Evolutionary conservation across 1,284 basidiomycete genomes (phyloP).

Genomic region (Coniophora puteana): DNA sequence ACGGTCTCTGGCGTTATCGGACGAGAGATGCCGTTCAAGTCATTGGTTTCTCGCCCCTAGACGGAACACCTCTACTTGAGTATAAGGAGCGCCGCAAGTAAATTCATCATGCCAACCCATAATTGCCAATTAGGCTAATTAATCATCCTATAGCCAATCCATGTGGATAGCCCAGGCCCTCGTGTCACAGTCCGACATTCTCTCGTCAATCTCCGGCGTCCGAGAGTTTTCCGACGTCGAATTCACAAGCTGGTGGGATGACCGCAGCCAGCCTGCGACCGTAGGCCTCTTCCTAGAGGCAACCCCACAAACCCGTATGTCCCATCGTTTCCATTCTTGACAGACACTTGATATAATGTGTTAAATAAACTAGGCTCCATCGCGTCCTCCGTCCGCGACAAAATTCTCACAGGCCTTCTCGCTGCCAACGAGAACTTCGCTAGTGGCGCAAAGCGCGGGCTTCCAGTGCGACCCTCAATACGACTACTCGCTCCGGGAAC

Average conservation of each 20-base stretch:
- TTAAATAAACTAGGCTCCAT: background rate
- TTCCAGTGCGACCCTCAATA: slow-evolving; percentile 1
- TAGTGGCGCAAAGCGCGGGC: background rate
- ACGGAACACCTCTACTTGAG: slow-evolving; percentile 11
- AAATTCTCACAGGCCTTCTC: slow-evolving; percentile 7
- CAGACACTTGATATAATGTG: background rate
- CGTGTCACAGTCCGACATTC: slow-evolving; percentile 3
- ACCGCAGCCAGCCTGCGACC: slow-evolving; percentile 3
- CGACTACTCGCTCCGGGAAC: slow-evolving; percentile 1
- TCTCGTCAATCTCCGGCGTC: slow-evolving; percentile 9
- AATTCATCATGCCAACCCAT: too few species aligned
- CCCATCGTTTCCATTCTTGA: background rate
- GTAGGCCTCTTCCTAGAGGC: slow-evolving; percentile 20
- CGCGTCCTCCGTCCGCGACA: slow-evolving; percentile 7
- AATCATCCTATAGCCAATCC: slow-evolving; percentile 11
- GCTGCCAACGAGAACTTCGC: background rate
- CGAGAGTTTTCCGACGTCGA: slow-evolving; percentile 8
- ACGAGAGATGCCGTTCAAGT: slow-evolving; percentile 19
- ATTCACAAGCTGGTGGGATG: slow-evolving; percentile 15
- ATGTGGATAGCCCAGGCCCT: slow-evolving; percentile 6
- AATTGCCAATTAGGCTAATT: too few species aligned
- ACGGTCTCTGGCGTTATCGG: slow-evolving; percentile 24
- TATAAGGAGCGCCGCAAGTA: slow-evolving; percentile 14
- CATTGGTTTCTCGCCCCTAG: slow-evolving; percentile 16
- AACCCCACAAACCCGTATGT: slow-evolving; percentile 4